Evolutionary conservation across 73 alveolate genomes (phyloP), one percentile per base, ranked within the genome.

Genomic region (Paramecium biaurelia): DNA sequence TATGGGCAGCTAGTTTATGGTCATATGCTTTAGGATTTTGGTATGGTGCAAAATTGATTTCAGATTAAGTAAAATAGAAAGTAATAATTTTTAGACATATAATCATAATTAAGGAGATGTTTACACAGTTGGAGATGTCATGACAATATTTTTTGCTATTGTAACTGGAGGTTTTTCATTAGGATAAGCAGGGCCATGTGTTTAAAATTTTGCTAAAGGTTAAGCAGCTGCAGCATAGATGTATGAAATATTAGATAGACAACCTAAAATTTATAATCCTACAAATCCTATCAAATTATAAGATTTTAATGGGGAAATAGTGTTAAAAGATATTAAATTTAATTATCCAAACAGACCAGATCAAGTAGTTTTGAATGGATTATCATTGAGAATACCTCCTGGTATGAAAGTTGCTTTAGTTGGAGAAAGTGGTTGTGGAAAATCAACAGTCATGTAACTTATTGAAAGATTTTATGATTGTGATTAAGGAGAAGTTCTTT

Each of bases 331-430:
- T 92, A 96, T 98, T 49, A 90, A 94, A 93, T 98, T 98, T 93
- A 89, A 95, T 49, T 98, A 98, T 85, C 99, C 99, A 1, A 82
- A 96, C 0, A 86, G 98, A 30, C 84, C 84, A 37, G 88, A 79
- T 32, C 23, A 20, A 37, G 45, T 35, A 6, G 95, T 89, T 0
- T 89, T 96, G 47, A 95, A 95, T 38, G 84, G 94, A 9, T 70
- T 96, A 11, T 49, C 92, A n/a, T 92, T 95, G 35, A 89, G 85
- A 26, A 92, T 97, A 57, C 85, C 90, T 57, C 90, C 93, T 32
- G 99, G 98, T 5, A 89, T 95, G 85, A 94, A 94, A 26, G 92
- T 95, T 7, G 99, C 99, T 14, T 82, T 97, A 20, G 98, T 96
- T 57, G 99, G 99, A 0, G 92, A 95, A 21, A 94, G 99, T 20